Evolutionary conservation across 139 green algal species (phyloP).

Genomic region (Tetradesmus lagerheimii): DNA sequence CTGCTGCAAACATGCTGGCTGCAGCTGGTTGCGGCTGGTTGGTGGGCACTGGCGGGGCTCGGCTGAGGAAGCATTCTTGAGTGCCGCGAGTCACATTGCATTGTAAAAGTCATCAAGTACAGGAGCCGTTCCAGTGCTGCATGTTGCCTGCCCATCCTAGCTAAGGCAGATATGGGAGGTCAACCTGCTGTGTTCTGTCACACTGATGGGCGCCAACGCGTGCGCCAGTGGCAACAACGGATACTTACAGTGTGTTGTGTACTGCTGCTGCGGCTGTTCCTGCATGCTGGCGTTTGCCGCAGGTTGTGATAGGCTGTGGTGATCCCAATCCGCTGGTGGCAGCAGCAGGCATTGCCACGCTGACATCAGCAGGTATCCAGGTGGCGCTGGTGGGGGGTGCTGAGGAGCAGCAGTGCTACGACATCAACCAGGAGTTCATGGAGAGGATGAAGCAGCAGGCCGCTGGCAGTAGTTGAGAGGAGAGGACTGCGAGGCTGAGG

Average conservation of each 20-base stretch:
- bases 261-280: not conserved
- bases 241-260: not conserved
- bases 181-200: not conserved
- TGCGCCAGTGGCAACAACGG: not conserved
- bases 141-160: too few relatives aligned
- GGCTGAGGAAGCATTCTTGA: constrained; percentile 53
- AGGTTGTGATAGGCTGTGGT: constrained; percentile 90
- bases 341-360: constrained; percentile 69
- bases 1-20: too few relatives aligned
- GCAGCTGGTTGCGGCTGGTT: too few relatives aligned
- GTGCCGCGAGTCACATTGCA: too few relatives aligned
- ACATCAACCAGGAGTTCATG: constrained; percentile 92
- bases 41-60: constrained; percentile 77
- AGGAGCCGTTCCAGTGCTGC: too few relatives aligned
- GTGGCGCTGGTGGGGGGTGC: constrained; percentile 70
- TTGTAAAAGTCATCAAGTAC: too few relatives aligned
- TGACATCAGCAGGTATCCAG: constrained; percentile 80
- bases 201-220: not conserved
- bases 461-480: constrained; percentile 18
- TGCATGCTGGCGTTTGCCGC: constrained; percentile 27
- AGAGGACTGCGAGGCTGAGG: too few relatives aligned
- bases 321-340: constrained; percentile 96
- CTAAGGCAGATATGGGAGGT: too few relatives aligned
- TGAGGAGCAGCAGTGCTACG: constrained; percentile 70
- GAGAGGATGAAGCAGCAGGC: constrained; percentile 74